These are phyloP conservation scores for Spongispora temasekensis DNA, from an alignment of 1,284 basidiomycete genomes.

Conservation along the genomic window DNA sequence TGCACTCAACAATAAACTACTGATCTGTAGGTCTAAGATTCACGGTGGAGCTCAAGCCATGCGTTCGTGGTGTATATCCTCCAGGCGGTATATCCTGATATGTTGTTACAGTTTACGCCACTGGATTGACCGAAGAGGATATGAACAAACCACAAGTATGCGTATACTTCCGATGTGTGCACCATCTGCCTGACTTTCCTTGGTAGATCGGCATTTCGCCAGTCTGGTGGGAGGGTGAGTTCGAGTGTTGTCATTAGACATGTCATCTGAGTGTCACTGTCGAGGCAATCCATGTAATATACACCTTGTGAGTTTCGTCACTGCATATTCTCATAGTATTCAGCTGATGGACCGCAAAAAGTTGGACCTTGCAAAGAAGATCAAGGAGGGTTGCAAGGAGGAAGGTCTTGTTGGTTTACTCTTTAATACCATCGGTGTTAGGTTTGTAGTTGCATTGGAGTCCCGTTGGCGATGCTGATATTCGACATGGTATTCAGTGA, in stretches of 20 bases:
- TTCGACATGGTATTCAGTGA: constrained; percentile 46
- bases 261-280: constrained; percentile 8
- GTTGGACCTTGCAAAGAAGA: constrained; percentile 74
- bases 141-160: constrained; percentile 79
- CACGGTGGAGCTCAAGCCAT: constrained; percentile 80
- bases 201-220: constrained; percentile 78
- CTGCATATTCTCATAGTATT: neutral
- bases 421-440: constrained; percentile 82
- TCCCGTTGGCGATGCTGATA: constrained; percentile 1
- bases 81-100: constrained; percentile 4
- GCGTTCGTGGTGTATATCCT: constrained; percentile 50
- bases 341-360: constrained; percentile 32
- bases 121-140: constrained; percentile 74
- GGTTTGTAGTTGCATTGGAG: constrained; percentile 41
- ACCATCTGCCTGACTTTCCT: constrained; percentile 4
- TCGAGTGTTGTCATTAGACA: constrained; percentile 1
- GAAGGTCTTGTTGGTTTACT: constrained; percentile 76
- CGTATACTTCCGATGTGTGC: constrained; percentile 3
- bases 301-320: constrained; percentile 57
- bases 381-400: constrained; percentile 76
- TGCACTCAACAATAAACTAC: neutral
- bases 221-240: constrained; percentile 84
- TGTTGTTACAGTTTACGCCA: constrained; percentile 63
- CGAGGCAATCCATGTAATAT: constrained; percentile 81
- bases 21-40: constrained; percentile 41